Conservation (phyloP, 2,329 filamentous ascomycete genomes). For the Trichophyton simii region DNA sequence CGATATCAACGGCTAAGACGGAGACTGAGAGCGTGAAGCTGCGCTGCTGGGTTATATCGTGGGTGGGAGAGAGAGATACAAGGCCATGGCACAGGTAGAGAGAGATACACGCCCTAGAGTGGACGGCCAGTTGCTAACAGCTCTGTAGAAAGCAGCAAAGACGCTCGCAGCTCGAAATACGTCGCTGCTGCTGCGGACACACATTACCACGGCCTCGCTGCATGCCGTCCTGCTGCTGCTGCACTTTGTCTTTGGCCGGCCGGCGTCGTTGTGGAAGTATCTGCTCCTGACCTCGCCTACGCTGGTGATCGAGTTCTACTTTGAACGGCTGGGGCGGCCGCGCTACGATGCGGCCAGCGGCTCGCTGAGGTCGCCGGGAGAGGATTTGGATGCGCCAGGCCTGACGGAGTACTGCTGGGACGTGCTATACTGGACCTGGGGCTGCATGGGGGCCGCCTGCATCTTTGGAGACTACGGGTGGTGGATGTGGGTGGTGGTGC, state of each 20-base stretch:
- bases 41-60: background rate
- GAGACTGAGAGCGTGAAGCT: background rate
- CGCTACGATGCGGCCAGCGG: slow-evolving; percentile 50
- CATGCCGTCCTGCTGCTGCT: slow-evolving; percentile 64
- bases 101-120: background rate
- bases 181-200: slow-evolving; percentile 64
- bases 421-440: slow-evolving; percentile 88
- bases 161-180: slow-evolving; percentile 66
- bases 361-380: slow-evolving; percentile 62
- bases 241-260: slow-evolving; percentile 52
- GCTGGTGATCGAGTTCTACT: slow-evolving; percentile 67
- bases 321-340: slow-evolving; percentile 75
- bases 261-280: slow-evolving; percentile 54
- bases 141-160: slow-evolving; percentile 37
- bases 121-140: background rate
- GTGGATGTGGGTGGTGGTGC: slow-evolving; percentile 47
- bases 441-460: slow-evolving; percentile 56
- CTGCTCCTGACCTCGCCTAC: slow-evolving; percentile 59
- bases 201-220: slow-evolving; percentile 58
- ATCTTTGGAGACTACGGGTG: slow-evolving; percentile 71
- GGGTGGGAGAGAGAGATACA: background rate
- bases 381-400: slow-evolving; percentile 76
- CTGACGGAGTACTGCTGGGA: slow-evolving; percentile 99
- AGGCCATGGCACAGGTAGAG: background rate
- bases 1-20: background rate